A percentile compares a stretch with the other conserved stretches of the same genome.
phyloP scores from a whole-genome alignment of 495 filamentous ascomycete species.

The Podospora australis region DNA sequence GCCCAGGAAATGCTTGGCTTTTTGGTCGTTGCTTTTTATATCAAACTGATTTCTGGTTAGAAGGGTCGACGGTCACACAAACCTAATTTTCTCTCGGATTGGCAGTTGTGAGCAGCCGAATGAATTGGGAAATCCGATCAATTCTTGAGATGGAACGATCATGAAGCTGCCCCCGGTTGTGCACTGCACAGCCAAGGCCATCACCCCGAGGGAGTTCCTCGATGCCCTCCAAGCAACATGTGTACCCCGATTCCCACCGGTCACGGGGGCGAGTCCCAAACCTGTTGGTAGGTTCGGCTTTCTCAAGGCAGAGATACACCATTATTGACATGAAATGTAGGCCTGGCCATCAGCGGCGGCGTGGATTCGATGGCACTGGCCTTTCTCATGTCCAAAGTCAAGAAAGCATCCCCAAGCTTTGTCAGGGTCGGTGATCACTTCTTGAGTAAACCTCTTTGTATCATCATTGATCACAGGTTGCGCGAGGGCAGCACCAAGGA shows the following conservation, averaged over 20 bases:
- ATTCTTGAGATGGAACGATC: constrained; percentile 42
- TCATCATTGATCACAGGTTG: constrained; percentile 75
- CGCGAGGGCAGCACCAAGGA: constrained; percentile 63
- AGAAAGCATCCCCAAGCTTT: constrained; percentile 18
- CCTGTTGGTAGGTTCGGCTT: constrained; percentile 26
- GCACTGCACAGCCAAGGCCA: constrained; percentile 38
- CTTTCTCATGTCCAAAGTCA: constrained; percentile 51
- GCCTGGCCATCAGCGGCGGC: constrained; percentile 82
- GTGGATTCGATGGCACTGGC: constrained; percentile 96
- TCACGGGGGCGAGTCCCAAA: constrained; percentile 18
- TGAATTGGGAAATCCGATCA: too few species aligned
- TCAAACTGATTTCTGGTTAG: too few species aligned
- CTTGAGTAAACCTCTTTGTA: constrained; percentile 46
- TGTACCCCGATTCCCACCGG: constrained; percentile 33
- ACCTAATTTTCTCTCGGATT: too few species aligned
- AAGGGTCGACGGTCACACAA: too few species aligned
- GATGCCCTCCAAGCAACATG: constrained; percentile 47
- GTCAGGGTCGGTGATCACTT: constrained; percentile 32
- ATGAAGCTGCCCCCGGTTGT: constrained; percentile 33
- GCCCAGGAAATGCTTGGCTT: too few species aligned
- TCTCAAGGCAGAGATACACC: not conserved
- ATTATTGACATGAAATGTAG: constrained; percentile 35
- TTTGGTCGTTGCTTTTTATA: too few species aligned
- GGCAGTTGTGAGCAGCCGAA: too few species aligned
- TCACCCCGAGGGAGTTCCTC: constrained; percentile 46